Percentiles rank a stretch among this genome's conserved stretches.
phyloP scores from a whole-genome alignment of 2,329 filamentous ascomycete genomes.

The Fusarium sacchari region DNA sequence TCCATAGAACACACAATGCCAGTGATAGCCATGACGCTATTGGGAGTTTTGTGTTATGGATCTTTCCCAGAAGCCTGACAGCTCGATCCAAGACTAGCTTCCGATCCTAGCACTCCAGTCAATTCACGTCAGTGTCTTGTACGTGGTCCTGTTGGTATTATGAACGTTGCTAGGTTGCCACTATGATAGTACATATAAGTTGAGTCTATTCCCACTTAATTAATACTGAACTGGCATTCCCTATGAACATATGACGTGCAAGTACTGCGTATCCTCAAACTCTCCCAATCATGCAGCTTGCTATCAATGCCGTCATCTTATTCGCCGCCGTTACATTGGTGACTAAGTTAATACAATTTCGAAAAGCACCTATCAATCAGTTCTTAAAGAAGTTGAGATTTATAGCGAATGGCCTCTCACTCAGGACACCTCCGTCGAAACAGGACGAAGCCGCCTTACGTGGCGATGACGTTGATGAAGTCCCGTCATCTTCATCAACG shows the following conservation, averaged over 20 bases:
- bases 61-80: neutral
- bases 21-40: neutral
- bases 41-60: neutral
- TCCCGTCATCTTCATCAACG: rapidly evolving
- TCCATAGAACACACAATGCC: neutral
- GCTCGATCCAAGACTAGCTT: neutral
- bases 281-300: neutral
- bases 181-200: neutral
- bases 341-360: neutral
- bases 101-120: neutral
- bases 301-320: neutral
- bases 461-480: rapidly evolving
- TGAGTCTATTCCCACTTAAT: rapidly evolving
- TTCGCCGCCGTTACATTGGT: rapidly evolving
- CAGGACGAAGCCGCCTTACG: neutral
- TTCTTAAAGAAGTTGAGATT: neutral
- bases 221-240: rapidly evolving
- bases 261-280: rapidly evolving
- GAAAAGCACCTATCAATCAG: neutral
- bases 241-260: neutral
- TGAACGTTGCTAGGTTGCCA: rapidly evolving
- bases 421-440: rapidly evolving
- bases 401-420: neutral
- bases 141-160: no score
- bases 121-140: neutral